Evolutionary conservation across 179 eudicot genomes (phyloP), one percentile per base, ranked within the genome.

Genomic region (Pouteria campechiana): DNA sequence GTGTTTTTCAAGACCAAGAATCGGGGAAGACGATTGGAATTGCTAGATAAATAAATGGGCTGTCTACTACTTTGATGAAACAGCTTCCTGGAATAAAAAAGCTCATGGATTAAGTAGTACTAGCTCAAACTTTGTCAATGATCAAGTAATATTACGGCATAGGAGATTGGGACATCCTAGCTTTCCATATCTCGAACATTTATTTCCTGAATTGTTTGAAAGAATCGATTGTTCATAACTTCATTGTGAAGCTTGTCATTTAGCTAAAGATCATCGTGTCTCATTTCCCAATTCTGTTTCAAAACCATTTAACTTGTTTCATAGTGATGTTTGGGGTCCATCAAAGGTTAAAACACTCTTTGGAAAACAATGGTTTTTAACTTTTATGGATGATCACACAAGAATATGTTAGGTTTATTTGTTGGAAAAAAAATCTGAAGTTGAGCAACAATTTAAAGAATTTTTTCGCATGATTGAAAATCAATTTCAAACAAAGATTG

Each of bases 1-100:
- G 37, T 45, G 50, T 28, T 15, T 15, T 30, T 29, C 50, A 23
- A 15, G 47, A 43, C 47, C 47, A n/a, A 18, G 27, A 5, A 3
- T 43, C 31, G 32, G 47, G 22, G 37, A 45, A 28, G 50, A 45
- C n/a, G 50, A 45, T 45, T 45, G 50, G 50, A 28, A 30, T 13
- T 45, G 50, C 36, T 45, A 45, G 22, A 19, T 23, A 28, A 30
- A 27, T 17, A 33, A 32, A 46, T 46, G 50, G 50, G 5, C 25
- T 46, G 2, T n/a, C n/a, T 46, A 46, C 25, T 33, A 30, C 27
- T 9, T 31, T 30, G 38, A 32, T 23, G 46, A 41, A n/a, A n/a
- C 6, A 24, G 4, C 31, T 24, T 5, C 46, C 6, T 24, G 16
- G 9, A 41, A 41, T 23, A 41, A 23, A 16, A 9, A 23, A 11